Evolutionary conservation across 1,284 basidiomycete genomes (phyloP).

Genomic region (Sporisorium sorghi): DNA sequence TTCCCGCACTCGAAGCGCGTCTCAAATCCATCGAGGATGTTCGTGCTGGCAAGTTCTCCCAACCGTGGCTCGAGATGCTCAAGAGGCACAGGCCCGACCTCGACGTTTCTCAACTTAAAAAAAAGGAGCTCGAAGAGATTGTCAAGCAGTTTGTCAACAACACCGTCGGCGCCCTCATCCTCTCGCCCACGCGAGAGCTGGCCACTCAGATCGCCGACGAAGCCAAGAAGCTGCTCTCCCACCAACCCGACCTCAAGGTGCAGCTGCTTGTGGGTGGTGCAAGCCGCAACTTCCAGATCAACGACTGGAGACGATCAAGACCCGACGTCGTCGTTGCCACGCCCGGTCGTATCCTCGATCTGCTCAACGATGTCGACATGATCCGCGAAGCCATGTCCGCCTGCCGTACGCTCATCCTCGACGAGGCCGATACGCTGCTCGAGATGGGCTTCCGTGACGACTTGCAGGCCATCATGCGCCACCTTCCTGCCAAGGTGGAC

Average conservation of each 20-base stretch:
- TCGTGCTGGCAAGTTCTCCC: slow-evolving; percentile 36
- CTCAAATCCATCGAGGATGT: slow-evolving; percentile 61
- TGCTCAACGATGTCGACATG: slow-evolving; percentile 73
- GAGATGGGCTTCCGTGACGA: slow-evolving; percentile 97
- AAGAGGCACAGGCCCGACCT: slow-evolving; percentile 64
- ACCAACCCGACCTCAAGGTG: slow-evolving; percentile 74
- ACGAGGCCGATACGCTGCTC: slow-evolving; percentile 94
- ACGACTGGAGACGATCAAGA: slow-evolving; percentile 76
- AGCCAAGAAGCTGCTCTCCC: slow-evolving; percentile 77
- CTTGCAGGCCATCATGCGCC: slow-evolving; percentile 79
- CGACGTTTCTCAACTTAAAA: slow-evolving; percentile 48
- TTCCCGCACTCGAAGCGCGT: slow-evolving; percentile 67
- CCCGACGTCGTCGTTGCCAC: slow-evolving; percentile 93
- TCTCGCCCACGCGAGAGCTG: slow-evolving; percentile 93
- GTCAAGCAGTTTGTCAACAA: slow-evolving; percentile 54
- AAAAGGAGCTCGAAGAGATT: slow-evolving; percentile 40
- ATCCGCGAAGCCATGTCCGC: slow-evolving; percentile 55
- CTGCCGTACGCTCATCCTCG: slow-evolving; percentile 83
- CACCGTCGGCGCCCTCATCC: slow-evolving; percentile 81
- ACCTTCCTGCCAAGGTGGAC: slow-evolving; percentile 77
- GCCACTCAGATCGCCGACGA: slow-evolving; percentile 93
- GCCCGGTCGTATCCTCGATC: slow-evolving; percentile 86
- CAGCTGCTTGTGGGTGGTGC: slow-evolving; percentile 85
- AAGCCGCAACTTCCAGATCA: slow-evolving; percentile 77
- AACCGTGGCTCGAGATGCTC: slow-evolving; percentile 50